These are phyloP conservation scores for Trypanosoma lewisi DNA, from an alignment of 208 protist species.

Conservation along the genomic window DNA sequence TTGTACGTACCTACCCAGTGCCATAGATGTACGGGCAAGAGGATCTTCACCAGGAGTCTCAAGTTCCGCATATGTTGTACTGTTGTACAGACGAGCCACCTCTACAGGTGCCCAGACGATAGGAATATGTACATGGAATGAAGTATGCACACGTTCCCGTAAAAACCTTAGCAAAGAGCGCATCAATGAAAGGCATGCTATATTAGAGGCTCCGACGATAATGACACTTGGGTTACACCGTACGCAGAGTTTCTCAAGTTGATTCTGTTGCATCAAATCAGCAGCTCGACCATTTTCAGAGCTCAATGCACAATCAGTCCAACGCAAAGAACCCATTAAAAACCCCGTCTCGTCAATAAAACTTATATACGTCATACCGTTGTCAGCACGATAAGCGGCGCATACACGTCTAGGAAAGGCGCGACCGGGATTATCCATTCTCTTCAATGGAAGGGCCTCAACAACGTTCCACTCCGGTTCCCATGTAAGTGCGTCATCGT, in stretches of 20 bases:
- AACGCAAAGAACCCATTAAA: slow-evolving; percentile 64
- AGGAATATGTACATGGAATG: slow-evolving; percentile 44
- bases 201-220: slow-evolving; percentile 54
- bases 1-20: slow-evolving; percentile 69
- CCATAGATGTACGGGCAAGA: slow-evolving; percentile 43
- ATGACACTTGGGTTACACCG: slow-evolving; percentile 67
- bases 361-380: slow-evolving; percentile 62
- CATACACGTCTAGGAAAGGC: slow-evolving; percentile 50
- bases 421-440: neutral
- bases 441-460: slow-evolving; percentile 56
- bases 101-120: slow-evolving; percentile 72
- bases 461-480: slow-evolving; percentile 84
- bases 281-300: slow-evolving; percentile 49
- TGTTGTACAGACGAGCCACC: slow-evolving; percentile 65
- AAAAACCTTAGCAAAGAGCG: slow-evolving; percentile 66
- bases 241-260: slow-evolving; percentile 64
- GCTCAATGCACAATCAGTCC: slow-evolving; percentile 62
- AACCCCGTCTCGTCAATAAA: slow-evolving; percentile 78
- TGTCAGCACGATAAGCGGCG: slow-evolving; percentile 65
- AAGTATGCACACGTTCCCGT: slow-evolving; percentile 39
- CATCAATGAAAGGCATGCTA: slow-evolving; percentile 47
- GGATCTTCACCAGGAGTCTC: slow-evolving; percentile 48
- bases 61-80: slow-evolving; percentile 43
- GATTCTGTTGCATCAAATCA: slow-evolving; percentile 46
- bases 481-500: slow-evolving; percentile 52